A percentile compares a stretch with the other conserved stretches of the same genome.
Evolutionary conservation across 2,329 filamentous ascomycete genomes (phyloP).

Genomic region (Dactylonectria macrodidyma): DNA sequence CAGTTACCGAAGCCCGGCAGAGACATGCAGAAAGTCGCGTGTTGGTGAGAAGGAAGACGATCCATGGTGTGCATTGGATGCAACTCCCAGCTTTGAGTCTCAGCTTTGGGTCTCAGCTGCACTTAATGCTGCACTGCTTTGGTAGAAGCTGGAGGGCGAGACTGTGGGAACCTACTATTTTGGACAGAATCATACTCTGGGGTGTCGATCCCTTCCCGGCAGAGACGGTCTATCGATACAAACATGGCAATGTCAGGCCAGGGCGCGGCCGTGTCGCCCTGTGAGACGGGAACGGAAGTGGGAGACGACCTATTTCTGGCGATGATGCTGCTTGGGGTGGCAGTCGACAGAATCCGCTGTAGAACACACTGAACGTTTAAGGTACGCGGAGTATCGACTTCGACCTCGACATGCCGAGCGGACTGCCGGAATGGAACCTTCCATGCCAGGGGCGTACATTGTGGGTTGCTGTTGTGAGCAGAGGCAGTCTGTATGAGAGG

Average conservation of each 20-base stretch:
- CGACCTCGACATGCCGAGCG: background rate
- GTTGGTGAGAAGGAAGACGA: background rate
- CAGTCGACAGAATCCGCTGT: conserved; percentile 2
- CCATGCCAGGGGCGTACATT: background rate
- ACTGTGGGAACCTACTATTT: conserved; percentile 12
- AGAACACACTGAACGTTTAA: background rate
- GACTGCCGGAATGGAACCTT: conserved; percentile 1
- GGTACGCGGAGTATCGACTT: background rate
- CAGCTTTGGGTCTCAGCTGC: conserved; percentile 21
- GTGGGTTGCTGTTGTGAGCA: background rate
- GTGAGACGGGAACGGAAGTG: conserved; percentile 27
- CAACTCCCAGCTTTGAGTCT: background rate
- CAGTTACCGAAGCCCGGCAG: background rate
- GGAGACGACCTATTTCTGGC: conserved; percentile 31
- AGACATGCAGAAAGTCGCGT: conserved; percentile 3
- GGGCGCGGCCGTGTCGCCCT: conserved; percentile 28
- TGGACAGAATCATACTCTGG: conserved; percentile 22
- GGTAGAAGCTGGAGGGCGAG: conserved; percentile 1
- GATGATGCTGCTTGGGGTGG: conserved; percentile 13
- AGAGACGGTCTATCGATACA: conserved; percentile 24
- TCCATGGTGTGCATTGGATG: conserved; percentile 16
- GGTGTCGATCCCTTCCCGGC: conserved; percentile 38
- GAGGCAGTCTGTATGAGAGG: background rate
- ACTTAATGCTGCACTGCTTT: background rate
- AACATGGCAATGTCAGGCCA: conserved; percentile 36